Conservation (phyloP, 306 rosid species). For the Castanopsis chinensis region DNA sequence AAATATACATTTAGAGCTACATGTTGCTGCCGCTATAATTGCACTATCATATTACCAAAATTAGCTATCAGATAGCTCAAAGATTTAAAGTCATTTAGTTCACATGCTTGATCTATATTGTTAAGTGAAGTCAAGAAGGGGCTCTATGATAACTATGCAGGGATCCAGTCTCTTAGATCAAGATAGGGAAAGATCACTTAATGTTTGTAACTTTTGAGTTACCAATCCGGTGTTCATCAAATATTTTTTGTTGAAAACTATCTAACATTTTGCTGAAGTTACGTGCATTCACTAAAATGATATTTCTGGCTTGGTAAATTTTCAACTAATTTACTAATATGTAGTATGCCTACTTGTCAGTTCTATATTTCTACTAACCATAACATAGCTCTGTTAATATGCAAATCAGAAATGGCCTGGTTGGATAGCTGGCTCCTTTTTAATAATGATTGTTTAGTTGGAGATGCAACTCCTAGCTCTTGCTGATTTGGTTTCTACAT, state of each 20-base stretch:
- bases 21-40: neutral
- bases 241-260: neutral
- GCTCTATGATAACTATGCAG: neutral
- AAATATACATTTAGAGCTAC: neutral
- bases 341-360: neutral
- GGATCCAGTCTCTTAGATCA: conserved; percentile 4
- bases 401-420: neutral
- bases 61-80: neutral
- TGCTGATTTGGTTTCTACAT: neutral
- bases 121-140: neutral
- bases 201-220: neutral
- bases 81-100: neutral
- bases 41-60: neutral
- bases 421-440: neutral
- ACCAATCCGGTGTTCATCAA: neutral
- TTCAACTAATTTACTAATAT: neutral
- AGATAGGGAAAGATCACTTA: neutral
- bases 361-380: neutral
- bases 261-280: neutral
- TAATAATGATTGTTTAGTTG: neutral
- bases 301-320: too few species aligned
- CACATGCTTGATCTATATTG: conserved; percentile 1
- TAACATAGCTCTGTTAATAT: neutral
- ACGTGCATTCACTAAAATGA: too few species aligned
- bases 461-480: neutral